Evolutionary conservation across 768 basidiomycete genomes (phyloP).

Genomic region (Chalciporus pseudorubinellus): DNA sequence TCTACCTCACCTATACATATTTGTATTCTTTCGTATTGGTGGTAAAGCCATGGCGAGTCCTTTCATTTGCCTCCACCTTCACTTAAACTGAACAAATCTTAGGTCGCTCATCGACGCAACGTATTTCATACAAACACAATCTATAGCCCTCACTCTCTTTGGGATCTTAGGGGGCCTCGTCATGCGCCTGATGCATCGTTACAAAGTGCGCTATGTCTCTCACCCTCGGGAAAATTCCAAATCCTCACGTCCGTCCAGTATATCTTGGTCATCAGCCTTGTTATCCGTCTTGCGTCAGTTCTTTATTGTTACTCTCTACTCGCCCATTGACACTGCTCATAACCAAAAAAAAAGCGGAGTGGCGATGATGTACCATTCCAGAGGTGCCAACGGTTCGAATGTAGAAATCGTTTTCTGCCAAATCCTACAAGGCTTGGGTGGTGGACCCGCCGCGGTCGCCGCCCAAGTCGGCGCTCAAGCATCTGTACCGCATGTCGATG

Average conservation of each 20-base stretch:
- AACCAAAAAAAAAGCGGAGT: slow-evolving; percentile 45
- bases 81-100: slow-evolving; percentile 1
- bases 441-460: slow-evolving; percentile 61
- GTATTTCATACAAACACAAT: slow-evolving; percentile 64
- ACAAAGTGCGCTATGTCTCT: slow-evolving; percentile 41
- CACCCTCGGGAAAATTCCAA: neutral
- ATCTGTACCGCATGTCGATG: slow-evolving; percentile 59
- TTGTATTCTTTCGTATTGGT: slow-evolving; percentile 66
- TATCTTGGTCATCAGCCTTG: slow-evolving; percentile 55
- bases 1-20: slow-evolving; percentile 70
- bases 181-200: slow-evolving; percentile 52
- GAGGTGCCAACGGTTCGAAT: slow-evolving; percentile 55
- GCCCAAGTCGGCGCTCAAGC: slow-evolving; percentile 64
- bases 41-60: slow-evolving; percentile 45
- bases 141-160: slow-evolving; percentile 59
- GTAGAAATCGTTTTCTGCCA: slow-evolving; percentile 64
- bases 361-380: slow-evolving; percentile 67
- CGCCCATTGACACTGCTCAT: neutral
- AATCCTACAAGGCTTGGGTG: slow-evolving; percentile 71
- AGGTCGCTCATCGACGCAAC: slow-evolving; percentile 57
- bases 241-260: slow-evolving; percentile 22
- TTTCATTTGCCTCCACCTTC: neutral
- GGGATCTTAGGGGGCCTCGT: slow-evolving; percentile 57
- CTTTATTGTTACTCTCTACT: neutral
- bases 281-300: slow-evolving; percentile 51